A percentile compares a stretch with the other conserved stretches of the same genome.
These are phyloP conservation scores for Podochytrium sp. DNA, from an alignment of 192 early-diverging fungal genomes.

Conservation along the genomic window DNA sequence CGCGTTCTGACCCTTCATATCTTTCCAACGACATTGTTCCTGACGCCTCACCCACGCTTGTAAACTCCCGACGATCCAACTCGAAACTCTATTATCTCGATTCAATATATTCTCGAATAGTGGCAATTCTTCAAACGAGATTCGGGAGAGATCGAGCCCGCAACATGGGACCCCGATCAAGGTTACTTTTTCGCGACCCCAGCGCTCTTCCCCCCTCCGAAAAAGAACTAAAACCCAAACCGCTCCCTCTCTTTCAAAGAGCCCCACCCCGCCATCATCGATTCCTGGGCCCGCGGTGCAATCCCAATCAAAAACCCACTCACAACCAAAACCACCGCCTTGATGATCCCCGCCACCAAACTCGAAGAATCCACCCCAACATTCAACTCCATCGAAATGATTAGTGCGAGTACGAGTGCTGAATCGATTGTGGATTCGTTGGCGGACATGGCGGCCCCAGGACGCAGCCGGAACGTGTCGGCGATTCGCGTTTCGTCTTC, in stretches of 20 bases:
- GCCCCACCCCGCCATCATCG: conserved; percentile 41
- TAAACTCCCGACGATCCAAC: not conserved
- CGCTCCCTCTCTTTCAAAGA: conserved; percentile 28
- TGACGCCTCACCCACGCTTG: not conserved
- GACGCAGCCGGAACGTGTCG: too few relatives aligned
- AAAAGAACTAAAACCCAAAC: not conserved
- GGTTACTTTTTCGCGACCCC: conserved; percentile 40
- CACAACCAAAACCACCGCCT: not conserved
- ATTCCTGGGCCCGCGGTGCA: conserved; percentile 53
- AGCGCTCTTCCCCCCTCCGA: not conserved
- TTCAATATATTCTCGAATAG: conserved; percentile 23
- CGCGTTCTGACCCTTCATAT: not conserved
- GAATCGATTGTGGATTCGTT: too few relatives aligned
- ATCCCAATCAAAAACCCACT: conserved; percentile 43
- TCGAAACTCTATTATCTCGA: too few relatives aligned
- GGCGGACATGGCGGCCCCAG: too few relatives aligned
- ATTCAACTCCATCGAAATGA: not conserved
- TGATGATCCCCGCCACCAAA: not conserved
- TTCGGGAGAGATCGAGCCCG: conserved; percentile 42
- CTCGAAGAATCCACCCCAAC: not conserved
- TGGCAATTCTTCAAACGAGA: conserved; percentile 58
- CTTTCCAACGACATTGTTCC: not conserved
- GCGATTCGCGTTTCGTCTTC: too few relatives aligned
- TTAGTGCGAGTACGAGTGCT: not conserved
- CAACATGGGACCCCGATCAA: conserved; percentile 54